Evolutionary conservation across 805 yeast genomes (phyloP), one percentile per base, ranked within the genome.

Genomic region (Starmerella gropengiesseri): DNA sequence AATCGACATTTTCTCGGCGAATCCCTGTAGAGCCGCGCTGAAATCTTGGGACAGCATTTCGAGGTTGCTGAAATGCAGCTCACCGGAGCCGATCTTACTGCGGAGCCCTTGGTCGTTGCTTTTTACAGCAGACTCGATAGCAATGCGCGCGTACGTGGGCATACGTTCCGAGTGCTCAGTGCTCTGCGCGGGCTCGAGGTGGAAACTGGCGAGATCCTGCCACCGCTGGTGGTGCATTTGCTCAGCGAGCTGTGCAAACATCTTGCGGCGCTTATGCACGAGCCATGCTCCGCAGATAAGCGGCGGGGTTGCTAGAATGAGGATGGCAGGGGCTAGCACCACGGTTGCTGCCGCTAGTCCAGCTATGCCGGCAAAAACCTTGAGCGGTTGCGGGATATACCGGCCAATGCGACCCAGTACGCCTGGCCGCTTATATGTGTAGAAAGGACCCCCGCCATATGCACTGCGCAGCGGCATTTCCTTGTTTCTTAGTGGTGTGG

Each of bases 271-370:
- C 17, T 35, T 25, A 3, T 40, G 19, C 29, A 45, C 18, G 2
- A 43, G 20, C 44, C 44, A 46, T 2, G 46, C 40, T 4, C 50
- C 47, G 14, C 28, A 31, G 2, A 49, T 16, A 2, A 46, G 37
- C 8, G 52, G 52, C 6, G 50, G 50, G 3, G 43, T 42, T 1
- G 43, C 46, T 2, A 49, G 34, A 7, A 49, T 41, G 7, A 49
- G 13, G 8, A 46, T n/a, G 9, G 52, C 44, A 2, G 52, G 52
- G 2, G 52, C 45, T 9, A 49, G n/a, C 7, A 49, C 28, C 7
- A 46, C 52, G 0, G 48, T 44, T 4, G 44, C 46, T 1, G 52
- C 52, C 6, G 52, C 52, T 2, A 37, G 27, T 7, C 43, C 39
- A 3, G 48, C 30, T 3, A 49, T 33, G 25, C 36, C 37, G 11